phyloP scores from a whole-genome alignment of 2,329 filamentous ascomycete genomes.

The Diaporthe citrichinensis region DNA sequence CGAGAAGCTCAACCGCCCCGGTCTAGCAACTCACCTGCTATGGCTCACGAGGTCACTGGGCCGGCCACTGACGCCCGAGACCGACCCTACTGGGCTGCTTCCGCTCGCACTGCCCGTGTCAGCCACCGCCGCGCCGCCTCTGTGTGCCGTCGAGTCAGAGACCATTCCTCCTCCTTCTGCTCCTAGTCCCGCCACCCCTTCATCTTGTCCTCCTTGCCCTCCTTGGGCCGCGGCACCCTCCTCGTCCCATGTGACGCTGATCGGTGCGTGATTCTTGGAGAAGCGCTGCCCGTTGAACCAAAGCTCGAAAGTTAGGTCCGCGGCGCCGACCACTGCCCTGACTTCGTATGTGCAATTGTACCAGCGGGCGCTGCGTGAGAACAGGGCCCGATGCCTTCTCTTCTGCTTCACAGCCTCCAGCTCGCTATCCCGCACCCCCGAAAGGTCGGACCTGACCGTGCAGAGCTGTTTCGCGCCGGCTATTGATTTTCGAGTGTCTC shows the following conservation, averaged over 20 bases:
- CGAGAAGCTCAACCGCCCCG: neutral
- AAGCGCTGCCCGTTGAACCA: slow-evolving; percentile 59
- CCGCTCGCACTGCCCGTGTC: slow-evolving; percentile 35
- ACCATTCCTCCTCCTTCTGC: neutral
- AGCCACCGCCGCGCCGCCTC: neutral
- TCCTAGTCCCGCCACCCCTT: too few species aligned
- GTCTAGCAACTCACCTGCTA: slow-evolving; percentile 34
- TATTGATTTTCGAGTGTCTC: slow-evolving; percentile 40
- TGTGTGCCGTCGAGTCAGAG: neutral
- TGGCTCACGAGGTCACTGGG: slow-evolving; percentile 31
- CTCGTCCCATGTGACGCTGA: slow-evolving; percentile 53
- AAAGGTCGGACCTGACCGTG: slow-evolving; percentile 57
- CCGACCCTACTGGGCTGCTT: slow-evolving; percentile 36
- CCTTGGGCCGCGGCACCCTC: slow-evolving; percentile 41
- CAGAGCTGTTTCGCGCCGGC: slow-evolving; percentile 56
- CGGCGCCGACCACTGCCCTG: slow-evolving; percentile 67
- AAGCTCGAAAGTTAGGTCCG: slow-evolving; percentile 64
- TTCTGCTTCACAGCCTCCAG: slow-evolving; percentile 54
- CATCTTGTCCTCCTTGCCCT: neutral
- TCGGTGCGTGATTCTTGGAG: slow-evolving; percentile 55
- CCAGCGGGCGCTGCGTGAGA: slow-evolving; percentile 53
- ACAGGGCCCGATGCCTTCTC: slow-evolving; percentile 47
- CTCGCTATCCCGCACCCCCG: slow-evolving; percentile 55
- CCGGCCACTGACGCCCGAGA: slow-evolving; percentile 38
- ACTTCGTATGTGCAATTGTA: slow-evolving; percentile 63